Evolutionary conservation across 1,284 basidiomycete genomes (phyloP).

Genomic region (Fomitopsis schrenkii): DNA sequence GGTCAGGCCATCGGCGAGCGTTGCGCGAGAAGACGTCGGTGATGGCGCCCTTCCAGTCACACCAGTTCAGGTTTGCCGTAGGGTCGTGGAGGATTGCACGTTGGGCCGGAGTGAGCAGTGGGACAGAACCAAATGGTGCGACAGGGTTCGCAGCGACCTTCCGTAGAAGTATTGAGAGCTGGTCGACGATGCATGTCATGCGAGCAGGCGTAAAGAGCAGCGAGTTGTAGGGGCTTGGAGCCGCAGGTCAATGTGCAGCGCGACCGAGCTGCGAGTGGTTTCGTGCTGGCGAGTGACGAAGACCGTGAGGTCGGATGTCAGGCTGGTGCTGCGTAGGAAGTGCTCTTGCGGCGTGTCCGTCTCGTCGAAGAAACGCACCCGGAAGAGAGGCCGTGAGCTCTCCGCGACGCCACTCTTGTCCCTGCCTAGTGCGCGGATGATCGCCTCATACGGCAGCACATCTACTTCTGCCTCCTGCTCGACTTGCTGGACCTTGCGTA

Average conservation of each 20-base stretch:
- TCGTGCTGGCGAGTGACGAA: conserved; percentile 65
- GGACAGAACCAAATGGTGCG: conserved; percentile 69
- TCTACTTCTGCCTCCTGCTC: conserved; percentile 86
- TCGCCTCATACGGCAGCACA: conserved; percentile 77
- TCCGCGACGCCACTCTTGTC: conserved; percentile 56
- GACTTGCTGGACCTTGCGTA: conserved; percentile 81
- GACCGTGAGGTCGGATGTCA: conserved; percentile 91
- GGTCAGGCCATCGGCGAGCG: conserved; percentile 72
- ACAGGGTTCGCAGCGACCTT: conserved; percentile 66
- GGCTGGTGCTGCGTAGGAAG: conserved; percentile 75
- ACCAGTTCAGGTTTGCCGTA: conserved; percentile 91
- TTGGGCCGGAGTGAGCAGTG: conserved; percentile 78
- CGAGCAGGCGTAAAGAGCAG: conserved; percentile 85
- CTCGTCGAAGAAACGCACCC: conserved; percentile 96
- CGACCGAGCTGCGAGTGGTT: conserved; percentile 70
- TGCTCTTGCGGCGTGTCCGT: conserved; percentile 72
- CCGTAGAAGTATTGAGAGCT: conserved; percentile 79
- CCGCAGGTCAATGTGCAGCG: conserved; percentile 78
- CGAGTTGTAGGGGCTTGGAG: conserved; percentile 95
- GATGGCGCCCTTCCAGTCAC: conserved; percentile 94
- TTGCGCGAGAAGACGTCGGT: conserved; percentile 90
- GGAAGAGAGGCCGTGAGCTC: conserved; percentile 69
- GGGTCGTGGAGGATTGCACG: conserved; percentile 79
- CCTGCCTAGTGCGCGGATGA: conserved; percentile 74
- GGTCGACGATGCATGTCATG: conserved; percentile 80